These are phyloP conservation scores for Leishmania martiniquensis DNA, from an alignment of 208 protist genomes.

Conservation along the genomic window DNA sequence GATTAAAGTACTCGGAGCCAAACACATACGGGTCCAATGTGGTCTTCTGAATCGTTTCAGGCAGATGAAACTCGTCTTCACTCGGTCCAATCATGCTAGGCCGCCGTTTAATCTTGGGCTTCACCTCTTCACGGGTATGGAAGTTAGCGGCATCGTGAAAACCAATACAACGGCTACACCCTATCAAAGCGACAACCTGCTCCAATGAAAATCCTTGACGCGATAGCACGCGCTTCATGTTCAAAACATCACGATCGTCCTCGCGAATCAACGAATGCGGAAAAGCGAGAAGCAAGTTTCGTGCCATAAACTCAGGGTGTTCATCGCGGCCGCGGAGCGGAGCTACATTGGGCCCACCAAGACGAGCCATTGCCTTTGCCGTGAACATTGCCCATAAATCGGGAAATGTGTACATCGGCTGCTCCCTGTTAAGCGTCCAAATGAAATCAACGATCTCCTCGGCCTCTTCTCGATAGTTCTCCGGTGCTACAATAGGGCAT, in stretches of 20 bases:
- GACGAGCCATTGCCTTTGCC: slow-evolving; percentile 66
- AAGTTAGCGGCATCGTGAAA: slow-evolving; percentile 78
- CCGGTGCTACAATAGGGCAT: slow-evolving; percentile 77
- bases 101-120: slow-evolving; percentile 49
- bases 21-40: slow-evolving; percentile 89
- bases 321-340: slow-evolving; percentile 62
- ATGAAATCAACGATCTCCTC: slow-evolving; percentile 76
- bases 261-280: slow-evolving; percentile 53
- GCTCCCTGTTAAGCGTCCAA: slow-evolving; percentile 55
- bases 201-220: slow-evolving; percentile 72
- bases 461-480: slow-evolving; percentile 55
- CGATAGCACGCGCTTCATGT: slow-evolving; percentile 76
- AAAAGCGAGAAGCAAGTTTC: slow-evolving; percentile 39
- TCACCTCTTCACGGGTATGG: slow-evolving; percentile 79
- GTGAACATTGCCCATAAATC: slow-evolving; percentile 86
- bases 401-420: slow-evolving; percentile 73
- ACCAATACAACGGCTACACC: slow-evolving; percentile 64
- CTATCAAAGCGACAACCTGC: slow-evolving; percentile 80
- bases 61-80: slow-evolving; percentile 55
- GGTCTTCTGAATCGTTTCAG: slow-evolving; percentile 63
- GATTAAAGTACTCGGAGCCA: slow-evolving; percentile 85
- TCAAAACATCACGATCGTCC: slow-evolving; percentile 63
- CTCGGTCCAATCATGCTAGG: slow-evolving; percentile 36
- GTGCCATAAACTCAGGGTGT: slow-evolving; percentile 28
- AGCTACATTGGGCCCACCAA: slow-evolving; percentile 74